These are phyloP conservation scores for Heterobasidion irregulare DNA, from an alignment of 1,284 basidiomycete species.

Conservation along the genomic window DNA sequence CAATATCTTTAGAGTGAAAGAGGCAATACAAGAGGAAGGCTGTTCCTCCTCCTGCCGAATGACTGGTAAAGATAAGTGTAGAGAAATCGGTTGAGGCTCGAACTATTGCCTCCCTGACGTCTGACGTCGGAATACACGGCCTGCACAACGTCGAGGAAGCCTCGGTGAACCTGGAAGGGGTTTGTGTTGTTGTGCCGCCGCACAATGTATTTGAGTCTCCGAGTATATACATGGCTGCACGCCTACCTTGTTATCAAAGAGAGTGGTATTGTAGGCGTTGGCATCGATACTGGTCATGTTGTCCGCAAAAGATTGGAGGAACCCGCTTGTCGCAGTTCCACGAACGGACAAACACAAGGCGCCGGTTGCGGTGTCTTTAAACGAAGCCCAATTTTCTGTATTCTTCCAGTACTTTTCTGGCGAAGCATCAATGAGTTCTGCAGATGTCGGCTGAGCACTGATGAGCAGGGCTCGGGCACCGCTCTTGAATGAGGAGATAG, in stretches of 20 bases:
- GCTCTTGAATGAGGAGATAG: not conserved
- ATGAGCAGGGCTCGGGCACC: not conserved
- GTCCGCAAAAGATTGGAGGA: not conserved
- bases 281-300: not conserved
- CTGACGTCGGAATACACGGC: not conserved
- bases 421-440: not conserved
- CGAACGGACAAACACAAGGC: not conserved
- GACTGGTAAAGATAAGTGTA: not conserved
- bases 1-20: not conserved
- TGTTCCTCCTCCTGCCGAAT: not conserved
- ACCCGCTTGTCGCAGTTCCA: not conserved
- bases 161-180: not conserved
- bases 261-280: not conserved
- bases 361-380: not conserved
- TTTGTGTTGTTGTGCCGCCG: not conserved
- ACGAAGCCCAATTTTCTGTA: not conserved
- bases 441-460: not conserved
- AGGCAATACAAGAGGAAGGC: not conserved
- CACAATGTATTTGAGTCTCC: not conserved
- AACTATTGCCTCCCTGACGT: not conserved
- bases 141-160: not conserved
- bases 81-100: not conserved
- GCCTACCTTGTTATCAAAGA: not conserved
- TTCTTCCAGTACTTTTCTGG: not conserved
- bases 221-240: not conserved